Percentiles rank a stretch among this genome's conserved stretches.
phyloP scores from a whole-genome alignment of 2,329 filamentous ascomycete genomes.

The Pseudocercospora cruenta region DNA sequence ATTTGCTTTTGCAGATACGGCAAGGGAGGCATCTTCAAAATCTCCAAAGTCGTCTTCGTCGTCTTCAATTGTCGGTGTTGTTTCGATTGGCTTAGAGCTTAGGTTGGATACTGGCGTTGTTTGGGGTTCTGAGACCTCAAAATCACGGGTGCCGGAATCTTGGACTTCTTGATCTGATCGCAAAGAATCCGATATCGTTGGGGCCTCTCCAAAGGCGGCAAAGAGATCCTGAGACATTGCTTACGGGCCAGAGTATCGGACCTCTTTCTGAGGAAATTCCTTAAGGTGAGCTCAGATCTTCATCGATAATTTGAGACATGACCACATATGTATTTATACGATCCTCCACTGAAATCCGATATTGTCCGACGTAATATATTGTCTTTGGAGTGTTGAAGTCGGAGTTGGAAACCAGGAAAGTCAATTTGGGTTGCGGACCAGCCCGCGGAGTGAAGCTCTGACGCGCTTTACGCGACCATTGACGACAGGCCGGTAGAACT shows the following conservation, averaged over 20 bases:
- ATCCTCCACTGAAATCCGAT: too few species aligned
- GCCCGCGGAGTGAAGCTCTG: background rate
- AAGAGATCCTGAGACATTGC: conserved; percentile 60
- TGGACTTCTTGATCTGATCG: background rate
- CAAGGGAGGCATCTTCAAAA: conserved; percentile 47
- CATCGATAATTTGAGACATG: background rate
- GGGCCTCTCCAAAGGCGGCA: conserved; percentile 51
- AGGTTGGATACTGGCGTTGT: background rate
- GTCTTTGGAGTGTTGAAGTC: background rate
- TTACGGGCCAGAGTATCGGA: background rate
- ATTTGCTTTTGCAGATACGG: conserved; percentile 20
- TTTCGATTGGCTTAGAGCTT: background rate
- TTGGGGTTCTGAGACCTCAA: background rate
- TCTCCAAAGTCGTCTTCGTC: conserved; percentile 59
- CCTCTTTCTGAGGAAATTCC: background rate
- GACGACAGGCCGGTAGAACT: background rate
- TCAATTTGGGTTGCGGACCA: background rate
- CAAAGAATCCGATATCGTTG: background rate
- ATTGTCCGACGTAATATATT: background rate
- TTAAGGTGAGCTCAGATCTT: background rate
- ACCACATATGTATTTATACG: background rate
- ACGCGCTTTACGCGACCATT: background rate
- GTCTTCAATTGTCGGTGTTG: conserved; percentile 25
- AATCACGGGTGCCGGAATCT: background rate
- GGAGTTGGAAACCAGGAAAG: background rate